Percentiles rank a stretch among this genome's conserved stretches.
phyloP scores from a whole-genome alignment of 202 grass and related monocot species.

The Carex arenaria region DNA sequence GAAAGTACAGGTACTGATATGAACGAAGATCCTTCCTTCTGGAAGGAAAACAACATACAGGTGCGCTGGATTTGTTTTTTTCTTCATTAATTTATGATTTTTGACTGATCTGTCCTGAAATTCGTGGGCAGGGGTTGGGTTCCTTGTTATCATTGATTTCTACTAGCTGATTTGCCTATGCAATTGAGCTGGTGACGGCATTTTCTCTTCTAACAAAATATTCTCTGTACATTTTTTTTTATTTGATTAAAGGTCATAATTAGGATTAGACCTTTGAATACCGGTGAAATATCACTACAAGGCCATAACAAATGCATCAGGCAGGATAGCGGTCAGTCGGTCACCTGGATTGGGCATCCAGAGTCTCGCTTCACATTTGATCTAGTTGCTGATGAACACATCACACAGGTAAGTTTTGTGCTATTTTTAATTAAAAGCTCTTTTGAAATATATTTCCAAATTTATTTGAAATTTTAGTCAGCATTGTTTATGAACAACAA shows the following conservation, averaged over 20 bases:
- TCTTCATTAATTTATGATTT: background rate
- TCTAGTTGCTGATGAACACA: slow-evolving; percentile 87
- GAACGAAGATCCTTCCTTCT: slow-evolving; percentile 87
- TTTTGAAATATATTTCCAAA: background rate
- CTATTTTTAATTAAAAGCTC: background rate
- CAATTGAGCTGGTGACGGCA: background rate
- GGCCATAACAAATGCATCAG: slow-evolving; percentile 60
- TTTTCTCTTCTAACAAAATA: background rate
- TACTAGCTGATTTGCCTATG: background rate
- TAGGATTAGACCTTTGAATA: slow-evolving; percentile 71
- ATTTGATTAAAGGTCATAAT: slow-evolving; percentile 54
- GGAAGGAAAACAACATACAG: slow-evolving; percentile 99
- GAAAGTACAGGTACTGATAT: slow-evolving; percentile 52
- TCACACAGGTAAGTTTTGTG: slow-evolving; percentile 50
- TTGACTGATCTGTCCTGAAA: background rate
- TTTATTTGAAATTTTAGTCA: background rate
- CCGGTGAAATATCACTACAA: slow-evolving; percentile 70
- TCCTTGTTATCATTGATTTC: background rate
- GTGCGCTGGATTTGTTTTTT: slow-evolving; percentile 14
- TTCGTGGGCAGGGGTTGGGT: background rate
- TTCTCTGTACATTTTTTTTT: background rate
- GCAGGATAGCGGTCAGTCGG: slow-evolving; percentile 66
- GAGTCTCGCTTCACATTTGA: slow-evolving; percentile 97
- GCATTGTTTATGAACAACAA: background rate
- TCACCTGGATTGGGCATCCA: slow-evolving; percentile 79